A percentile compares a stretch with the other conserved stretches of the same genome.
Conservation (phyloP, 331 rosid species). For the Quercus lobata region DNA sequence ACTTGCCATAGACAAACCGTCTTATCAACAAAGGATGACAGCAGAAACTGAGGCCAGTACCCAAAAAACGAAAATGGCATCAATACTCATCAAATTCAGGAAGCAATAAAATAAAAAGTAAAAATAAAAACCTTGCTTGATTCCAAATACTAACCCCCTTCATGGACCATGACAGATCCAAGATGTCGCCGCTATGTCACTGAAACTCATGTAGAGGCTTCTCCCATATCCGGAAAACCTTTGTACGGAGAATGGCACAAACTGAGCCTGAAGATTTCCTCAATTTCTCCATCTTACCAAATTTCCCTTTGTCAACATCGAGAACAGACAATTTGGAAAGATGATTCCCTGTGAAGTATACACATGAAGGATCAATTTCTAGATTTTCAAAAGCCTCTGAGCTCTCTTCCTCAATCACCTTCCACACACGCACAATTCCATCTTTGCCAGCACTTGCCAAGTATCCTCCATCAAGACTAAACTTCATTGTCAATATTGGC, state of each 20-base stretch:
- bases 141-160: slow-evolving; percentile 58
- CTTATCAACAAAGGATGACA: slow-evolving; percentile 73
- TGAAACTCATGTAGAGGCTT: slow-evolving; percentile 67
- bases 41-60: slow-evolving; percentile 46
- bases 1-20: slow-evolving; percentile 81
- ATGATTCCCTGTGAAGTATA: slow-evolving; percentile 51
- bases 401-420: slow-evolving; percentile 54
- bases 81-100: slow-evolving; percentile 15
- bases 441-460: slow-evolving; percentile 73
- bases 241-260: slow-evolving; percentile 61
- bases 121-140: slow-evolving; percentile 10
- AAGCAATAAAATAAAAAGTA: slow-evolving; percentile 12
- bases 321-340: slow-evolving; percentile 39
- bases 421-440: slow-evolving; percentile 66
- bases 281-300: slow-evolving; percentile 29
- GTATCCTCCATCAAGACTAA: slow-evolving; percentile 62
- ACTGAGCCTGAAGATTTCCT: slow-evolving; percentile 46
- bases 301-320: slow-evolving; percentile 42
- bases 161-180: slow-evolving; percentile 73
- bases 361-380: slow-evolving; percentile 41
- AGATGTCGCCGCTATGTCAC: slow-evolving; percentile 57
- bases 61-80: slow-evolving; percentile 1
- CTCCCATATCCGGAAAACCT: slow-evolving; percentile 43
- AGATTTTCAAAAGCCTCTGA: slow-evolving; percentile 30
- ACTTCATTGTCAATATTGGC: slow-evolving; percentile 63